Evolutionary conservation across 805 yeast species (phyloP), one percentile per base, ranked within the genome.

Genomic region (Clavispora fructus): DNA sequence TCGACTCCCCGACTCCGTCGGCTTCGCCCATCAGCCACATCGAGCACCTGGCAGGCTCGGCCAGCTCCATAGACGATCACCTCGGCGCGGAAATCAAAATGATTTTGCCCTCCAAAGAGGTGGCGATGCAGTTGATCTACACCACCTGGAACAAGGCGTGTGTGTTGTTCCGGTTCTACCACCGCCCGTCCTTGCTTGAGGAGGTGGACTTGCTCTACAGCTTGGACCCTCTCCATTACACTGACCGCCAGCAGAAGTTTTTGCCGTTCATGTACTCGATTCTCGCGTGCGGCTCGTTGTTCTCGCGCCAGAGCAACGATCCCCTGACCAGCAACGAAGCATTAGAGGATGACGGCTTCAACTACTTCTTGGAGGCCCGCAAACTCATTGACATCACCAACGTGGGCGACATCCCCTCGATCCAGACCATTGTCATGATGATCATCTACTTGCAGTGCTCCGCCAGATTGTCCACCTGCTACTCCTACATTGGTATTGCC

Each of bases 401-500:
- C 62, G 87, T 91, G 1, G 78, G 90, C 13, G 96, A 87, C 61
- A 76, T 86, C 6, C 82, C 80, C 53, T 83, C 94, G 10, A 87
- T 89, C 49, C 96, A 89, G 65, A 83, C 96, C 0, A 77, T 89
- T 45, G 88, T 90, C 30, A 87, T 88, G 91, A 73, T 90, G 76
- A 83, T 87, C 19, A 73, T 89, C 52, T 90, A 87, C 64, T 67
- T 90, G 41, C 96, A 90, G 64, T 88, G 95, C 59, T 85, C 95
- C 3, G 96, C 96, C 0, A 75, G 94, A 52, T 70, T 90, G 46
- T 83, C 92, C 0, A 85, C 95, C 1, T 88, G 96, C 62, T 89
- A 90, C 62, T 83, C 95, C 0, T 90, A 88, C 62, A 86, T 89
- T 51, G 96, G 97, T 7, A 83, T 88, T 44, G 97, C 95, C 0